Percentiles rank a stretch among this genome's conserved stretches.
These are phyloP conservation scores for Sordariomycetes sp. DNA, from an alignment of 2,329 filamentous ascomycete species.

Conservation along the genomic window DNA sequence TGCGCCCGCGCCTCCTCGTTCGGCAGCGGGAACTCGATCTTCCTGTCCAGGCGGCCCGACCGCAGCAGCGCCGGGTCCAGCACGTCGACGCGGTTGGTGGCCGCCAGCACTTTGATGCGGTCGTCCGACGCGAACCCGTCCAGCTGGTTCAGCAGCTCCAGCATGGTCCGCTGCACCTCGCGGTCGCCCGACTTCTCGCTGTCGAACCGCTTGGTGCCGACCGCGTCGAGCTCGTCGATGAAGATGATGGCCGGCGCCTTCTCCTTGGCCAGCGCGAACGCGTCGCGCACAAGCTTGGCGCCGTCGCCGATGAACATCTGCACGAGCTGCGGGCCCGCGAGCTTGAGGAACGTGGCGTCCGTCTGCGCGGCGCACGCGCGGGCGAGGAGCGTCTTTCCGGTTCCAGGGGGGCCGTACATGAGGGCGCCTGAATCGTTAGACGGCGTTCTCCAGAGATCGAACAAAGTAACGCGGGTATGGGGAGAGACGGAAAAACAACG, in stretches of 20 bases:
- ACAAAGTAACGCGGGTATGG: slow-evolving; percentile 3
- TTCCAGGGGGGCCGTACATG: slow-evolving; percentile 94
- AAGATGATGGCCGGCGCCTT: slow-evolving; percentile 99
- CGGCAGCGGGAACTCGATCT: slow-evolving; percentile 96
- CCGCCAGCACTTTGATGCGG: slow-evolving; percentile 89
- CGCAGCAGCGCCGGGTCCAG: slow-evolving; percentile 84
- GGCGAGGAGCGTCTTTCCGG: slow-evolving; percentile 83
- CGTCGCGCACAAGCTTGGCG: slow-evolving; percentile 93
- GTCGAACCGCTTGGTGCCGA: slow-evolving; percentile 99
- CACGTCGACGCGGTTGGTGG: slow-evolving; percentile 90
- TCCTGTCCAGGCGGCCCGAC: slow-evolving; percentile 85
- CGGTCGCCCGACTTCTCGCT: slow-evolving; percentile 96
- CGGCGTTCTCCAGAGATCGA: not conserved
- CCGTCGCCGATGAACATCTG: slow-evolving; percentile 99
- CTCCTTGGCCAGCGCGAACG: slow-evolving; percentile 94
- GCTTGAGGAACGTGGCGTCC: slow-evolving; percentile 96
- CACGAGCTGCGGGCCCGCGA: slow-evolving; percentile 92
- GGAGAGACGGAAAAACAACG: not conserved
- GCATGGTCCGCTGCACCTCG: slow-evolving; percentile 97
- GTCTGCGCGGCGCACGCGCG: slow-evolving; percentile 96
- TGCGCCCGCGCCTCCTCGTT: slow-evolving; percentile 97
- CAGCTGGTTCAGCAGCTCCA: slow-evolving; percentile 96
- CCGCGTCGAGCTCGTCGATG: slow-evolving; percentile 94
- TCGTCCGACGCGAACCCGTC: slow-evolving; percentile 97
- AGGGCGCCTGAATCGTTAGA: slow-evolving; percentile 59